Evolutionary conservation across 306 rosid genomes (phyloP).

Genomic region (Fragaria ananassa): DNA sequence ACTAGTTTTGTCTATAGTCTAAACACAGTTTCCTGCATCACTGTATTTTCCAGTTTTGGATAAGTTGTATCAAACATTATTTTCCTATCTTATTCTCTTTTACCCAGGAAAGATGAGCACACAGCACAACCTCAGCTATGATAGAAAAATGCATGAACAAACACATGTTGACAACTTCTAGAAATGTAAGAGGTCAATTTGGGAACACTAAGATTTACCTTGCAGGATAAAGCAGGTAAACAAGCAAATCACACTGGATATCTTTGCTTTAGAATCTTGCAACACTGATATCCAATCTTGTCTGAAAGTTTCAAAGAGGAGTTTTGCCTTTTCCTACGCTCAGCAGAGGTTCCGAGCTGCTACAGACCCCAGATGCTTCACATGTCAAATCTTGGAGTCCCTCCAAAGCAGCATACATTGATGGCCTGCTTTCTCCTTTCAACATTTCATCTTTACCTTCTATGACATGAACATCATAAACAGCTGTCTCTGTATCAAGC

Average conservation of each 20-base stretch:
- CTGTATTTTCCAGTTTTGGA: not conserved
- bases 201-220: constrained; percentile 36
- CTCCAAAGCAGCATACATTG: constrained; percentile 23
- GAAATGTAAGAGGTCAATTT: not conserved
- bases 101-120: constrained; percentile 3
- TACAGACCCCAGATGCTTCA: constrained; percentile 23
- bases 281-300: constrained; percentile 36
- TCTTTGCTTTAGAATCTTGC: constrained; percentile 32
- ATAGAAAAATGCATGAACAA: constrained; percentile 17
- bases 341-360: constrained; percentile 22
- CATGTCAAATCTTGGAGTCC: constrained; percentile 25
- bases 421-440: constrained; percentile 32
- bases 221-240: constrained; percentile 38
- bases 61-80: constrained; percentile 5
- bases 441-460: constrained; percentile 44
- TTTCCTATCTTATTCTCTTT: not conserved
- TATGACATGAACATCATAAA: constrained; percentile 65
- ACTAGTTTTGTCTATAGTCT: not conserved
- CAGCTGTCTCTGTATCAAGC: constrained; percentile 47
- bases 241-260: constrained; percentile 35
- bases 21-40: not conserved
- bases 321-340: constrained; percentile 36
- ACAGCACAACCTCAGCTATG: not conserved
- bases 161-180: not conserved
- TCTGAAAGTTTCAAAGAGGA: constrained; percentile 38